These are phyloP conservation scores for Xylaria sp. DNA, from an alignment of 2,329 filamentous ascomycete genomes.

Conservation along the genomic window DNA sequence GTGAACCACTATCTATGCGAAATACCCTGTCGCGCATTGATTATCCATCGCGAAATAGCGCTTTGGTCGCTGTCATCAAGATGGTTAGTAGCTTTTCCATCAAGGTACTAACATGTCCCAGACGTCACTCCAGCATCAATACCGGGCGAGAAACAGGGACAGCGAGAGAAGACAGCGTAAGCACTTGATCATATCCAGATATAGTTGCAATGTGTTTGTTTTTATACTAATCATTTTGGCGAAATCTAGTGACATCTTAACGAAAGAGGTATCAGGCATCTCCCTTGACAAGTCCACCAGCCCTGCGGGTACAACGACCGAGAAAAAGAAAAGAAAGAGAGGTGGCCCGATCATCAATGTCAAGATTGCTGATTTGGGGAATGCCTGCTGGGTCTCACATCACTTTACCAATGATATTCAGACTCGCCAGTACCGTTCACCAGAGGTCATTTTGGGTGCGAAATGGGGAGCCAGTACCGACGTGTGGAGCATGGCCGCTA, in stretches of 20 bases:
- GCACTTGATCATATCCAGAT: conserved; percentile 51
- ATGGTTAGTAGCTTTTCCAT: not conserved
- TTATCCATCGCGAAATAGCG: not conserved
- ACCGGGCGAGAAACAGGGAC: conserved; percentile 75
- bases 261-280: conserved; percentile 93
- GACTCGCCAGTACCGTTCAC: conserved; percentile 95
- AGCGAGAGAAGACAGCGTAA: conserved; percentile 94
- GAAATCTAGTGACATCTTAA: conserved; percentile 78
- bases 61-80: not conserved
- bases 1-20: conserved; percentile 14
- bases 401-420: conserved; percentile 99
- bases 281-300: conserved; percentile 79
- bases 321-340: conserved; percentile 73
- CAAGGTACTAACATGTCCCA: conserved; percentile 44
- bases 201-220: not conserved
- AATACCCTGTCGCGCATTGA: not conserved
- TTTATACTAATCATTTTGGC: conserved; percentile 24
- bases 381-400: conserved; percentile 98
- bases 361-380: conserved; percentile 98
- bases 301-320: conserved; percentile 58
- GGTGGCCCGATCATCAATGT: conserved; percentile 82
- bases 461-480: conserved; percentile 99
- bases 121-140: conserved; percentile 60
- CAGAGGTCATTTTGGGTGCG: conserved; percentile 93
- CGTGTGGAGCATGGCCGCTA: conserved; percentile 99